These are phyloP conservation scores for Penicillium sp. DNA, from an alignment of 2,329 filamentous ascomycete genomes.

Conservation along the genomic window DNA sequence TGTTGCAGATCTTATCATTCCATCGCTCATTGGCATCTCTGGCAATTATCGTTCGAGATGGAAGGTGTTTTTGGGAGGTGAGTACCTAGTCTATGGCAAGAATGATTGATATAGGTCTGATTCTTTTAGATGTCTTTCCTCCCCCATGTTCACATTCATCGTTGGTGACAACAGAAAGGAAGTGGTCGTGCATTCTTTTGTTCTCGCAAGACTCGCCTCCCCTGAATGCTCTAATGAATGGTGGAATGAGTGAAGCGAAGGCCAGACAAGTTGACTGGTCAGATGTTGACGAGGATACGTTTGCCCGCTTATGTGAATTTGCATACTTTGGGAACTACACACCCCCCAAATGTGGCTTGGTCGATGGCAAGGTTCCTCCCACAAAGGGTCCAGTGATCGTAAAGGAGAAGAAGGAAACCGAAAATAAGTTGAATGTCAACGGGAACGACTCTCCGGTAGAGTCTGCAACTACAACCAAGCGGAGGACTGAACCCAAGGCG, in stretches of 20 bases:
- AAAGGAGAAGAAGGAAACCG: too few relatives aligned
- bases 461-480: too few relatives aligned
- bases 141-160: background rate
- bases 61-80: too few relatives aligned
- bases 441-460: too few relatives aligned
- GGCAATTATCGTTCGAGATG: too few relatives aligned
- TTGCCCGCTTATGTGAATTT: slow-evolving; percentile 4
- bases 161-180: background rate
- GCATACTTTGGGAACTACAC: background rate
- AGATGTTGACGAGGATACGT: background rate
- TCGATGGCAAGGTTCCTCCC: background rate
- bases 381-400: background rate
- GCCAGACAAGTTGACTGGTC: background rate
- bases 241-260: background rate
- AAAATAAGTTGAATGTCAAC: too few relatives aligned
- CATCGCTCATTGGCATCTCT: too few relatives aligned
- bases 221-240: background rate
- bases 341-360: background rate
- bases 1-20: too few relatives aligned
- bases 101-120: too few relatives aligned
- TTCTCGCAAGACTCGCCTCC: background rate
- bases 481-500: background rate
- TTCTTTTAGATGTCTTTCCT: slow-evolving; percentile 3
- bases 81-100: too few relatives aligned
- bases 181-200: background rate